Base-by-base conservation (phyloP, 306 rosid species). In the Cotoneaster glaucophyllus region DNA sequence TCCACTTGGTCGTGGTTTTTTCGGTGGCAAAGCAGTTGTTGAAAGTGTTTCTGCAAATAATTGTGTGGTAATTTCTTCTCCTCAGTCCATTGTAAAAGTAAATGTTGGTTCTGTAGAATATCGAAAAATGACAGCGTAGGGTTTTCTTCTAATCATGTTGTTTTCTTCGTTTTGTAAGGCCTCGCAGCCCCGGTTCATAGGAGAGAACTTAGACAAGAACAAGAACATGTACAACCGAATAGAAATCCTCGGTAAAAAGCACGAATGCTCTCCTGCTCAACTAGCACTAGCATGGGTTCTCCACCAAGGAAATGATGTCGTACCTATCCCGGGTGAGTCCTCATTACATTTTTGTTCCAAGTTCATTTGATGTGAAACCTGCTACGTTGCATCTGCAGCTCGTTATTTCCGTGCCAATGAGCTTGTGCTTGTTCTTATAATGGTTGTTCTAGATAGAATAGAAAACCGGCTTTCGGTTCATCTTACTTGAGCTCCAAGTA, bases 1-100 rank as follows among this genome's bases (percentile, higher is more conserved):
- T 74, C 96, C 97, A 73, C 92, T 93, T 48, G 96, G 97, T 14
- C 86, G 89, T 41, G 97, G 94, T 6, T 88, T 93, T 56, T 90
- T 93, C 44, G 96, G 89, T 19, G 97, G 97, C 73, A 93, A 69
- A 85, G 93, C 83, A 26, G 79, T 87, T 69, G 67, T 82, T 34
- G 96, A 93, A 76, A 81, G 56, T 67, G 24, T 86, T 67, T 71
- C 96, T 34, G 74, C 76, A 69, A 24, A 31, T 65, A 84, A 87
- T 53, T 37, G 4, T 11, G 59, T 85, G 93, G 96, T 90, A 87
- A 32, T 6, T 26, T 26, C 28, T 29, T 78, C 67, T 64, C 32
- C 66, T 31, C 31, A 5, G 25, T 70, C 22, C 64, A 6, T 63
- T 21, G 43, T 63, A 14, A 6, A 17, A 26, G 21, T 32, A 41